Base-by-base conservation (phyloP, 305 asterid genomes). In the Solanum hybrid region DNA sequence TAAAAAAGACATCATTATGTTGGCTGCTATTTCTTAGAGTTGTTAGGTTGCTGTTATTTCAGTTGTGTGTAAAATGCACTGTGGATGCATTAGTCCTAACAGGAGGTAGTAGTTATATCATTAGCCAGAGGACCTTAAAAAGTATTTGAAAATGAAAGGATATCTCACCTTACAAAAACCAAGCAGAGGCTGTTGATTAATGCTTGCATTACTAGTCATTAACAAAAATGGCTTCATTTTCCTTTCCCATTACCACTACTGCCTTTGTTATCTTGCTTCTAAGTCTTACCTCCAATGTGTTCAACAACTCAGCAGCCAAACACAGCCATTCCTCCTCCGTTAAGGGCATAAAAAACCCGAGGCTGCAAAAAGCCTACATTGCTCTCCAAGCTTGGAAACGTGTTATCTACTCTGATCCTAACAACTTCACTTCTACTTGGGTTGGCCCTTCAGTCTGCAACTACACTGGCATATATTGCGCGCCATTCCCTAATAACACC, bases 351-450 rank as follows among this genome's bases (percentile, higher is more conserved):
- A 45, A 86, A 12, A 92, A 91, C 88, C n/a, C 82, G 12, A 91
- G 88, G 42, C 93, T 95, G 27, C 90, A 90, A 26, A 93, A 88
- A 87, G 97, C 97, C 88, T 93, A 94, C 71, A 22, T 86, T 7
- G 97, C 96, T 9, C 91, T 96, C 31, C 96, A 94, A 90, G 95
- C 98, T 1, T 95, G 97, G 97, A 96, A 95, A 73, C 89, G 64
- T 9, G 95, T 93, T 19, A 94, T 95, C 86, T 93, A 93, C 91
- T 96, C 97, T 5, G 96, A 96, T 78, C 98, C 96, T n/a, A 22
- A 24, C 3, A 94, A 95, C 93, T 12, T 91, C 87, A 96, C 98
- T 2, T 45, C 93, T 38, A 93, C 92, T 88, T 96, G 98, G 98
- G 85, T 42, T 75, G 98, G 98, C 66, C 92, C 94, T 1, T 86